A percentile compares a stretch with the other conserved stretches of the same genome.
Conservation (phyloP, 208 protist species). For the Trichomonas vaginalis region DNA sequence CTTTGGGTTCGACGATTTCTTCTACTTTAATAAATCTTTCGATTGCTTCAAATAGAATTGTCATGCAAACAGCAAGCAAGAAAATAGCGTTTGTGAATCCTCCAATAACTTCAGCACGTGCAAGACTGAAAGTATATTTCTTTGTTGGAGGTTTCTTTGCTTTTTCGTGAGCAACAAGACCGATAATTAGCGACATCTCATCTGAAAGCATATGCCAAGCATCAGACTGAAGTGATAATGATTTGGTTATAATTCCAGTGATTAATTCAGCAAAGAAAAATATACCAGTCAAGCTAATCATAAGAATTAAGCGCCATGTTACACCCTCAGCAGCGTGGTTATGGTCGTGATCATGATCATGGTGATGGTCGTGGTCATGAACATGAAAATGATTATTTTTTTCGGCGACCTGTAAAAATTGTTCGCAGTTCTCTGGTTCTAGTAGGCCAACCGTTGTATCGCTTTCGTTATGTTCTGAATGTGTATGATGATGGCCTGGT, state of each 20-base stretch:
- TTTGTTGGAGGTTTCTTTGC: background rate
- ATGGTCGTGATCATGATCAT: conserved; percentile 5
- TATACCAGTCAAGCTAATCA: conserved; percentile 11
- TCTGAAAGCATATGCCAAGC: conserved; percentile 25
- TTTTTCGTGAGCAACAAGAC: background rate
- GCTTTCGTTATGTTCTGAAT: background rate
- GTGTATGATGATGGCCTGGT: background rate
- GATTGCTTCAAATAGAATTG: conserved; percentile 16
- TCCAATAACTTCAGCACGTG: conserved; percentile 16
- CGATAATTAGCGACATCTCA: background rate
- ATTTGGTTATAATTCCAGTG: background rate
- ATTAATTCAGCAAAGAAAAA: conserved; percentile 23
- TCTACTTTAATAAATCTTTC: conserved; percentile 2
- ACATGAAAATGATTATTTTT: background rate
- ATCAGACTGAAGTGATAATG: conserved; percentile 20
- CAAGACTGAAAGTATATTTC: background rate
- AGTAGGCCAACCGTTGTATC: no score
- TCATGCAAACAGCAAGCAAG: conserved; percentile 12
- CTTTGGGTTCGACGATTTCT: background rate
- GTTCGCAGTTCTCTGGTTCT: background rate
- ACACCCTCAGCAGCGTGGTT: background rate
- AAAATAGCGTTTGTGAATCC: conserved; percentile 11
- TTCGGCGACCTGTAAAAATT: background rate
- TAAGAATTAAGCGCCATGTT: conserved; percentile 15
- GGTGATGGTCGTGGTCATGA: background rate